These are phyloP conservation scores for Achaetomiella virescens DNA, from an alignment of 495 filamentous ascomycete species.

Conservation along the genomic window DNA sequence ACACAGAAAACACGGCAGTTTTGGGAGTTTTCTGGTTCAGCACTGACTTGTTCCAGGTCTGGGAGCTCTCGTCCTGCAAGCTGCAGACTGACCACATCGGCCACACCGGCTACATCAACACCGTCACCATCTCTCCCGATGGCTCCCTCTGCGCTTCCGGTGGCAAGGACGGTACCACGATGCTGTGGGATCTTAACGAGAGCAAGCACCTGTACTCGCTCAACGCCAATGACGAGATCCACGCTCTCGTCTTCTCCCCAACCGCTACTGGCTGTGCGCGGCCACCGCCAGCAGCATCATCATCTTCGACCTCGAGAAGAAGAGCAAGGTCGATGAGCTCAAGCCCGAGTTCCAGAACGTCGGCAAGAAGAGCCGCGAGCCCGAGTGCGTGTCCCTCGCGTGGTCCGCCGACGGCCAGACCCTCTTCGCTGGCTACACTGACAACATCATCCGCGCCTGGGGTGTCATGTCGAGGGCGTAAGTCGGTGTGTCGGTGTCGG, in stretches of 20 bases:
- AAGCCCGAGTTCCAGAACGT: constrained; percentile 96
- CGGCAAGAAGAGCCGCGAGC: constrained; percentile 98
- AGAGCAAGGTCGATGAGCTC: constrained; percentile 99
- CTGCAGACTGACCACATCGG: constrained; percentile 99
- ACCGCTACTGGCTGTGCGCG: constrained; percentile 99
- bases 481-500: constrained; percentile 20
- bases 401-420: constrained; percentile 99
- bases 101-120: constrained; percentile 99
- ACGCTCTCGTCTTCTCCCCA: constrained; percentile 99
- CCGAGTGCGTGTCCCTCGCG: constrained; percentile 93
- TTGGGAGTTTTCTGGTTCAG: constrained; percentile 1
- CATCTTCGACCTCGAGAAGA: constrained; percentile 99
- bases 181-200: constrained; percentile 99
- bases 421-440: constrained; percentile 98
- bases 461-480: constrained; percentile 81
- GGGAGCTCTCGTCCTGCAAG: constrained; percentile 98
- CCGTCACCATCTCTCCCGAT: constrained; percentile 99
- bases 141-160: constrained; percentile 98
- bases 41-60: constrained; percentile 58
- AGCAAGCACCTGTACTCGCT: constrained; percentile 99
- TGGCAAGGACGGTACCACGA: constrained; percentile 99
- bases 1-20: not conserved
- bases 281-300: constrained; percentile 95
- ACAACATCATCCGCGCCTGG: constrained; percentile 99
- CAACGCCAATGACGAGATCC: constrained; percentile 99